Base-by-base conservation (phyloP, 2,329 filamentous ascomycete species). In the Sphaerostilbella broomeana region DNA sequence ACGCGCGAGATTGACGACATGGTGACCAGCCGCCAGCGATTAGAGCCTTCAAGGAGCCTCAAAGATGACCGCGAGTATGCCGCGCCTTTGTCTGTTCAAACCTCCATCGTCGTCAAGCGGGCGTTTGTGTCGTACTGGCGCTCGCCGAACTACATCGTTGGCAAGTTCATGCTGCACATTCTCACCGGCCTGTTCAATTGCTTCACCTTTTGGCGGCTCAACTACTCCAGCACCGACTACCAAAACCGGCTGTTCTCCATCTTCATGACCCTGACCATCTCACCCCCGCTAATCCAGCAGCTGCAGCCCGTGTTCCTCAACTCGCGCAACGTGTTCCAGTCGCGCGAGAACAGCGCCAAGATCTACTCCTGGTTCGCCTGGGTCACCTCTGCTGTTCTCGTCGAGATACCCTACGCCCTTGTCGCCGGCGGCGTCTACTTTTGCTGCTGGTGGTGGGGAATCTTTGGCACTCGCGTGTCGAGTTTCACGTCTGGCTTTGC, bases 281-380 rank as follows among this genome's bases (percentile, higher is more conserved):
- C 75, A 1, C 83, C 83, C 1, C 81, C 82, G 0, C 65, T 89
- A 1, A 84, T 89, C 42, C 81, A 88, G 51, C 84, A 89, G 50
- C 68, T 89, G 0, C 82, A 89, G 52, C 85, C 85, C 1, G 74
- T 76, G 5, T 88, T 83, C 55, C 64, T 87, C 36, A 66, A 74
- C 43, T 74, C 77, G 30, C 72, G 83, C 4, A 68, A 74, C 21
- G 69, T 90, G 18, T 92, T 85, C 62, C 65, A 82, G 55, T 77
- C 73, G 2, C 73, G 86, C 5, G 86, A 92, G 57, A 73, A 79
- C 34, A 84, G 76, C n/a, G 77, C 81, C 12, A 87, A 87, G 57
- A 86, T 87, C 18, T 92, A 90, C 61, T 80, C 76, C 2, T 88
- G 84, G 84, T 61, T 74, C 11, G 81, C 83, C 0, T 86, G 84